phyloP scores from a whole-genome alignment of 116 monocot species.

The Papilionanthe hybrid region DNA sequence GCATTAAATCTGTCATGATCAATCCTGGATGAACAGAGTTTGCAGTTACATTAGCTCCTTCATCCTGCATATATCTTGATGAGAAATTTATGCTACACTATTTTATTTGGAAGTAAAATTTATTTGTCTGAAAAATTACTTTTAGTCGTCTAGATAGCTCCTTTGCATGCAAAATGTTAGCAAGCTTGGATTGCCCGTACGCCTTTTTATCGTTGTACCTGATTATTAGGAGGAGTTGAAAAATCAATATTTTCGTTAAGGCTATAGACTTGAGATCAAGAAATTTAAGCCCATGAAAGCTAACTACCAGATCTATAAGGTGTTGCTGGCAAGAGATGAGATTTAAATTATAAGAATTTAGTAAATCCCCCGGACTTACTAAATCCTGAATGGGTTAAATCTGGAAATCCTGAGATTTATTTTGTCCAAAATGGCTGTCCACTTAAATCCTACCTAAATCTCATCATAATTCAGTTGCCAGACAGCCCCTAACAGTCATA shows the following conservation, averaged over 20 bases:
- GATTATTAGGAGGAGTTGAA: neutral
- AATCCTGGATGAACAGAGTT: slow-evolving; percentile 94
- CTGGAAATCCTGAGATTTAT: too few relatives aligned
- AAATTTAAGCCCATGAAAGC: too few relatives aligned
- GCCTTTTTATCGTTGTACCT: slow-evolving; percentile 83
- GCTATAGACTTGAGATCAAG: neutral
- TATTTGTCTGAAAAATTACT: slow-evolving; percentile 25
- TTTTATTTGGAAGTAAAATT: too few relatives aligned
- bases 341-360: too few relatives aligned
- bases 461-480: too few relatives aligned
- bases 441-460: too few relatives aligned
- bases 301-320: neutral
- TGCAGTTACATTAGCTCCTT: slow-evolving; percentile 71
- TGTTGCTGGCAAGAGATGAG: too few relatives aligned
- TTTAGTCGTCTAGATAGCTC: slow-evolving; percentile 69
- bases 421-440: too few relatives aligned
- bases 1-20: slow-evolving; percentile 94
- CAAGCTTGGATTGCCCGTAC: slow-evolving; percentile 94
- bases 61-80: slow-evolving; percentile 43
- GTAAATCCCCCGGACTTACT: too few relatives aligned
- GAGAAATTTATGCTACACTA: too few relatives aligned
- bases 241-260: neutral
- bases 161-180: slow-evolving; percentile 73
- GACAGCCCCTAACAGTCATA: neutral
- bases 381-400: too few relatives aligned